Base-by-base conservation (phyloP, 108 stramenopile genomes). In the Pseudonitzschia multistriata region DNA sequence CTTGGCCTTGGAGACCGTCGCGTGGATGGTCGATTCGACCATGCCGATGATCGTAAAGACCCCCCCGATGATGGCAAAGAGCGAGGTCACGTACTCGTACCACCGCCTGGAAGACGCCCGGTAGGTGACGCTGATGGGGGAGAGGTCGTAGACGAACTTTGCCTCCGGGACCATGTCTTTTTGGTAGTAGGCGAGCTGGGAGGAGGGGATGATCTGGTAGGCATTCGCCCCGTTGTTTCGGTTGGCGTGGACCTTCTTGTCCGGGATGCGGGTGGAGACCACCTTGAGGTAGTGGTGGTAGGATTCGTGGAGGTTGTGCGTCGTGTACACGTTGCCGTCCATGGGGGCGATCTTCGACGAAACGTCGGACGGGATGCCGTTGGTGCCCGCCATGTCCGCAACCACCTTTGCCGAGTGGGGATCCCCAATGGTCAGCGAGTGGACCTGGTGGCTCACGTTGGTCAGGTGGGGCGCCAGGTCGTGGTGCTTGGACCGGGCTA, bases 61-160 rank as follows among this genome's bases (percentile, higher is more conserved):
- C 1, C 98, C 98, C 28, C 98, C 98, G 25, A 99, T 81, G 39
- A 97, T 94, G 15, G 98, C 97, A 76, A 96, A 83, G 34, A 99
- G 37, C 36, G 87, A 91, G 3, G 97, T 99, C 31, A 96, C 42
- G 69, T 97, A 99, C 35, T 97, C 96, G 68, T 99, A 99, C 97
- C 96, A 95, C 31, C 62, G 68, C 28, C 83, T 73, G 19, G 76
- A 77, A 21, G 47, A 50, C 22, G 49, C 56, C 17, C 79, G 73
- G 73, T 94, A 91, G 8, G 84, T 78, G 6, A 97, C 90, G 36
- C 84, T 74, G 77, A 95, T 93, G 3, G 94, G 91, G 17, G 85
- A 87, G 17, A 95, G 63, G 68, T 97, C 96, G 68, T 92, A 91
- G 27, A 74, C 68, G 66, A 94, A 95, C 29, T 70, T 76, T 13